Conservation (phyloP, 768 basidiomycete genomes). For the Suillus fuscotomentosus region DNA sequence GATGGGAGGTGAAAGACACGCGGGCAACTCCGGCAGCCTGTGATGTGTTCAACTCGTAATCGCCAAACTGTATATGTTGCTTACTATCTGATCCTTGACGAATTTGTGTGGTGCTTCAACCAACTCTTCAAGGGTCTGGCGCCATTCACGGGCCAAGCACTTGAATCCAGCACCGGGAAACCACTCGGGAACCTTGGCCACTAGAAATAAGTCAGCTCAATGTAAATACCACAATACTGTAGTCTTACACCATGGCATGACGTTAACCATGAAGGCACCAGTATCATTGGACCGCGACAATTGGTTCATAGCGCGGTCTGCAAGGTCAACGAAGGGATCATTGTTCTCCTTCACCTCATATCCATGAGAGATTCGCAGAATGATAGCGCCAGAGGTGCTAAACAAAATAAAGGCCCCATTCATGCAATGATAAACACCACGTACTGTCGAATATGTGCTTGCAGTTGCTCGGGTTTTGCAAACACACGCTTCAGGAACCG, state of each 20-base stretch:
- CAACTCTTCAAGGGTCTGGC: slow-evolving; percentile 52
- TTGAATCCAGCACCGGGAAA: slow-evolving; percentile 57
- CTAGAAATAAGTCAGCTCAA: slow-evolving; percentile 6
- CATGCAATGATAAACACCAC: slow-evolving; percentile 8
- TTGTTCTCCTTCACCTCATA: slow-evolving; percentile 50
- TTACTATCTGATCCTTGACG: slow-evolving; percentile 62
- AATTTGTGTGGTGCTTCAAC: slow-evolving; percentile 55
- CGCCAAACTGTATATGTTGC: not conserved
- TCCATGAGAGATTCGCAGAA: slow-evolving; percentile 53
- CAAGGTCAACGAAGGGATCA: slow-evolving; percentile 52
- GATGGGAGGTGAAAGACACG: slow-evolving; percentile 54
- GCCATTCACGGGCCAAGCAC: slow-evolving; percentile 51
- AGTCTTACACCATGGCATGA: slow-evolving; percentile 42
- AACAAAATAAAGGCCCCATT: not conserved
- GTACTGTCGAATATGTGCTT: slow-evolving; percentile 41
- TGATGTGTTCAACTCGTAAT: not conserved
- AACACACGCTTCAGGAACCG: slow-evolving; percentile 41
- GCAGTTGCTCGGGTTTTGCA: slow-evolving; percentile 35
- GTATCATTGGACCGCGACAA: slow-evolving; percentile 48
- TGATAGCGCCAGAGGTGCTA: slow-evolving; percentile 51
- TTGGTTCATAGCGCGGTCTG: slow-evolving; percentile 48
- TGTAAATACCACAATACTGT: not conserved
- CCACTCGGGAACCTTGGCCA: slow-evolving; percentile 55
- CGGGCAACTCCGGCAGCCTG: slow-evolving; percentile 51
- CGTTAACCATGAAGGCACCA: slow-evolving; percentile 49